A percentile compares a stretch with the other conserved stretches of the same genome.
These are phyloP conservation scores for Solanum habrochaites DNA, from an alignment of 257 asterid species.

Conservation along the genomic window DNA sequence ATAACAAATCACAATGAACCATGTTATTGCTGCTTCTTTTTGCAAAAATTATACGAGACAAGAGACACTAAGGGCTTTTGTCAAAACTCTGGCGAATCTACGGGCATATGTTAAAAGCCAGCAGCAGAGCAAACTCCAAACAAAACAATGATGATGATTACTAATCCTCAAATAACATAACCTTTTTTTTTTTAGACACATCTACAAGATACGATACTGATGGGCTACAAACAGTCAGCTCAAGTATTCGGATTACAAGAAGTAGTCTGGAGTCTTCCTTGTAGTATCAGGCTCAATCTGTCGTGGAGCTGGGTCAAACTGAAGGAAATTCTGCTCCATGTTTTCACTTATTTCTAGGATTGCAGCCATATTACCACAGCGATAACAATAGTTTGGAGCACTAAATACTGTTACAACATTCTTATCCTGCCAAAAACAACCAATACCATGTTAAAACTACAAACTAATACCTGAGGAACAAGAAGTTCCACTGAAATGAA, in stretches of 20 bases:
- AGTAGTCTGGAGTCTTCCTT: conserved; percentile 92
- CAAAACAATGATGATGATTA: conserved; percentile 35
- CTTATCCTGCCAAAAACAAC: conserved; percentile 52
- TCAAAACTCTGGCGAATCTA: conserved; percentile 25
- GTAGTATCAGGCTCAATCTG: conserved; percentile 94
- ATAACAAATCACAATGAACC: conserved; percentile 36
- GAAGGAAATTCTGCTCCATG: conserved; percentile 95
- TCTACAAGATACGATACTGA: conserved; percentile 43
- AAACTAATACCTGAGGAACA: background rate
- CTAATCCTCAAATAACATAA: conserved; percentile 48
- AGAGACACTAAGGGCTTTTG: conserved; percentile 27
- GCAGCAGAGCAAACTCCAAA: conserved; percentile 40
- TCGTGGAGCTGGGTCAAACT: conserved; percentile 94
- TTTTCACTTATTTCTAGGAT: conserved; percentile 86
- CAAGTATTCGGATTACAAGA: conserved; percentile 42
- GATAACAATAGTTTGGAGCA: conserved; percentile 94
- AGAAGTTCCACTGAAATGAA: background rate
- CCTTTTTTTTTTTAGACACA: conserved; percentile 38
- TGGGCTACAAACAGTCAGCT: conserved; percentile 14
- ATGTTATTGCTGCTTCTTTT: conserved; percentile 37
- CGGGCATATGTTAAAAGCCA: conserved; percentile 32
- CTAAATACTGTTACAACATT: conserved; percentile 91
- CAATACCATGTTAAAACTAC: background rate
- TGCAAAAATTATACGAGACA: conserved; percentile 42
- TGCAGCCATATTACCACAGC: conserved; percentile 98